Conservation (phyloP, 164 flowering plant species). For the Platanus orientalis region DNA sequence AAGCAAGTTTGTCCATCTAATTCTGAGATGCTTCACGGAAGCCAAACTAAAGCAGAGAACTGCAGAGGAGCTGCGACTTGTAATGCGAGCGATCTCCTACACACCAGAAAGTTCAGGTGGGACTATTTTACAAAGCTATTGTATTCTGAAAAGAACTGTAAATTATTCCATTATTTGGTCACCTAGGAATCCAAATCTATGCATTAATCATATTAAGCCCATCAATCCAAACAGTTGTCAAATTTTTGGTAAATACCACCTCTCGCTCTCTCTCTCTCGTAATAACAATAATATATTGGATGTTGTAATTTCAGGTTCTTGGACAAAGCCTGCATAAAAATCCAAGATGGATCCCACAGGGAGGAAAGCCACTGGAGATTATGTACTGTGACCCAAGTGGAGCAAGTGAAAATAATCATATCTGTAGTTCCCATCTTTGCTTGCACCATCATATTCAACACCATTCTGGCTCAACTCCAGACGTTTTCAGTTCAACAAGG, state of each 20-base stretch:
- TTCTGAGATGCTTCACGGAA: neutral
- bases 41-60: neutral
- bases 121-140: neutral
- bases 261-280: neutral
- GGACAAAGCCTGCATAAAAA: conserved; percentile 87
- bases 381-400: conserved; percentile 65
- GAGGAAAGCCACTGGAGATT: conserved; percentile 67
- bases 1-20: neutral
- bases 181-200: too few species aligned
- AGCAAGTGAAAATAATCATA: conserved; percentile 60
- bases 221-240: too few species aligned
- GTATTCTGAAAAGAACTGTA: too few species aligned
- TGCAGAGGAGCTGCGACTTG: neutral
- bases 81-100: conserved; percentile 16
- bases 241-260: too few species aligned
- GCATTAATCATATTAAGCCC: too few species aligned
- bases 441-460: conserved; percentile 75
- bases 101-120: conserved; percentile 49
- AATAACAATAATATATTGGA: neutral
- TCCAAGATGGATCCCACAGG: conserved; percentile 25
- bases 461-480: conserved; percentile 72
- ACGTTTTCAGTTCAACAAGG: conserved; percentile 88
- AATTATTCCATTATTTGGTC: too few species aligned
- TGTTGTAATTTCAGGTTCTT: conserved; percentile 46
- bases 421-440: conserved; percentile 63